Base-by-base conservation (phyloP, 768 basidiomycete genomes). In the Lactarius psammicola region DNA sequence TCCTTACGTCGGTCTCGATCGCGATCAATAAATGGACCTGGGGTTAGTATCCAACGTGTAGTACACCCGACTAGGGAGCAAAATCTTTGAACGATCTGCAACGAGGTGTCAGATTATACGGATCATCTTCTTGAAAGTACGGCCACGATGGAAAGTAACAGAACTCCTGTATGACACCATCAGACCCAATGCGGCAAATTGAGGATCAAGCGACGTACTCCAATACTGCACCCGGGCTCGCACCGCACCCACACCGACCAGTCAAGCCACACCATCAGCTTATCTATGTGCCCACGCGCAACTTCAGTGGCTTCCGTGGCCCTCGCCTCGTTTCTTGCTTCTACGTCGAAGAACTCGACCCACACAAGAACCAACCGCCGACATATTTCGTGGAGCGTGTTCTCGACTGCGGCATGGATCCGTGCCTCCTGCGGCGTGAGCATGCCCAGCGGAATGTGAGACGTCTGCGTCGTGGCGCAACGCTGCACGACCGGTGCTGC, bases 121-220 rank as follows among this genome's bases (percentile, higher is more conserved):
- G 65, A 11, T 62, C 65, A 2, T 66, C 65, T 4, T 13, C 56
- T 15, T 17, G 13, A 4, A 62, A 62, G 46, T 66, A 68, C 23
- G 71, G 71, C 70, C 70, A 72, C 6, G 65, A 54, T 56, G 71
- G 68, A 13, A 69, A n/a, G 38, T 68, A 59, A 34, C 71, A 72
- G 3, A 55, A 49, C 53, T 64, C 63, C 70, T 71, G 49, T 54
- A 26, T 1, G 49, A 5, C 42, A 4, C 42, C 0, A 23, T 60
- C 26, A 56, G 33, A 9, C 11, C 44, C 26, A 6, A 42, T 10
- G 40, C 11, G 28, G 18, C 17, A 36, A 10, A 4, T 17, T n/a
- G 20, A 42, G 26, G 20, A 51, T 18, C 1, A 9, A n/a, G 30
- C n/a, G n/a, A 68, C 70, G 28, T 60, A 70, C 70, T 36, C 71